These are phyloP conservation scores for Fistulifera pelliculosa DNA, from an alignment of 108 stramenopile genomes.

Conservation along the genomic window DNA sequence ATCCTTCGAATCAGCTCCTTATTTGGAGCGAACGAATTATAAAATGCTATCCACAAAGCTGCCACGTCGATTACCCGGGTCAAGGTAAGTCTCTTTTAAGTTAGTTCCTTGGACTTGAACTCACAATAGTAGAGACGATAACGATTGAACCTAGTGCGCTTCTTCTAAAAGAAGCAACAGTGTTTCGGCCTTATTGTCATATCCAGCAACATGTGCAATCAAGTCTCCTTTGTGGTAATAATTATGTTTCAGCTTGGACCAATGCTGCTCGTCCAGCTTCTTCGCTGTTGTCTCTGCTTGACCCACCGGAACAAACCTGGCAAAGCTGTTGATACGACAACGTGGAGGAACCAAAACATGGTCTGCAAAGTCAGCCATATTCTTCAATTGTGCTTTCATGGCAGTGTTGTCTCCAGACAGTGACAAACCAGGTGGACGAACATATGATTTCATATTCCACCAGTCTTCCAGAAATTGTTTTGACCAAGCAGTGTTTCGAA, in stretches of 20 bases:
- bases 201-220: constrained; percentile 19
- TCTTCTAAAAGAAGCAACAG: constrained; percentile 6
- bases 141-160: not conserved
- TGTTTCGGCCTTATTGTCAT: constrained; percentile 16
- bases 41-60: too few relatives aligned
- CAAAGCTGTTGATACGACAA: constrained; percentile 19
- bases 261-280: constrained; percentile 10
- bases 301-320: constrained; percentile 9
- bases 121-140: too few relatives aligned
- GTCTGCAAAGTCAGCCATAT: constrained; percentile 6
- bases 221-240: constrained; percentile 30
- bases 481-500: constrained; percentile 19
- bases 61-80: too few relatives aligned
- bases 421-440: constrained; percentile 17
- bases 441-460: constrained; percentile 23
- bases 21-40: too few relatives aligned
- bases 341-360: constrained; percentile 17
- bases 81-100: too few relatives aligned
- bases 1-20: too few relatives aligned
- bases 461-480: constrained; percentile 18
- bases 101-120: too few relatives aligned
- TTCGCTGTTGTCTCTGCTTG: not conserved
- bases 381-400: constrained; percentile 7
- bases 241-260: constrained; percentile 12
- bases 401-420: constrained; percentile 23